A percentile compares a stretch with the other conserved stretches of the same genome.
Conservation (phyloP, 352 stramenopile genomes). For the Detonula confervacea region DNA sequence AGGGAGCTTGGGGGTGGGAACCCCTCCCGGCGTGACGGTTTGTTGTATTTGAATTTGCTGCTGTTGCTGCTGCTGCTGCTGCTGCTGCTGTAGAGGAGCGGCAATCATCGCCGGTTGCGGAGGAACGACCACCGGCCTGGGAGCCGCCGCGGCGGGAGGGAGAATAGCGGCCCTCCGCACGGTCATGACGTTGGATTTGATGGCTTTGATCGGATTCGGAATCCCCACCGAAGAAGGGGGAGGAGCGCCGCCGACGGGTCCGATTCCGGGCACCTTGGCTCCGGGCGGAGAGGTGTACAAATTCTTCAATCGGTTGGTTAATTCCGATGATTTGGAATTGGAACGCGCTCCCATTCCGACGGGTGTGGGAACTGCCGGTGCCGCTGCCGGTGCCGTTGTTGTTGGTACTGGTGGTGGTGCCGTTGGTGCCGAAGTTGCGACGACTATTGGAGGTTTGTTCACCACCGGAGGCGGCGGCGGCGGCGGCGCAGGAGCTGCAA, state of each 20-base stretch:
- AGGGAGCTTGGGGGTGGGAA: not conserved
- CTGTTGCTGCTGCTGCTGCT: conserved; percentile 13
- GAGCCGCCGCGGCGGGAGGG: not conserved
- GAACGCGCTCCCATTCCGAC: no score
- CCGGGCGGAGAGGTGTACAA: conserved; percentile 40
- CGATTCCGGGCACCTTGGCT: not conserved
- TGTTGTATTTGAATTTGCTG: not conserved
- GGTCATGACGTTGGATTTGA: no score
- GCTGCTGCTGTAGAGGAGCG: conserved; percentile 8
- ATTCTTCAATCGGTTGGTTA: conserved; percentile 68
- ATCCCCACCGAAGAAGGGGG: no score
- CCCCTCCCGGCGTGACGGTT: no score
- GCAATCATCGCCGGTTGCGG: no score
- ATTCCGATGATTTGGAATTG: conserved; percentile 48
- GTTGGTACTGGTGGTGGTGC: not conserved
- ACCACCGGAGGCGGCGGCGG: no score
- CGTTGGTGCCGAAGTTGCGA: no score
- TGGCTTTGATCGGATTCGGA: not conserved
- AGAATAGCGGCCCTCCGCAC: no score
- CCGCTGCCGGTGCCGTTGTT: not conserved
- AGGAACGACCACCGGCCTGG: no score
- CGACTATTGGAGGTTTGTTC: no score
- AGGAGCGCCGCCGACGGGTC: no score
- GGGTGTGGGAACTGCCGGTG: not conserved
- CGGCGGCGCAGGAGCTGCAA: no score